Base-by-base conservation (phyloP, 768 basidiomycete genomes). In the Postia placenta region DNA sequence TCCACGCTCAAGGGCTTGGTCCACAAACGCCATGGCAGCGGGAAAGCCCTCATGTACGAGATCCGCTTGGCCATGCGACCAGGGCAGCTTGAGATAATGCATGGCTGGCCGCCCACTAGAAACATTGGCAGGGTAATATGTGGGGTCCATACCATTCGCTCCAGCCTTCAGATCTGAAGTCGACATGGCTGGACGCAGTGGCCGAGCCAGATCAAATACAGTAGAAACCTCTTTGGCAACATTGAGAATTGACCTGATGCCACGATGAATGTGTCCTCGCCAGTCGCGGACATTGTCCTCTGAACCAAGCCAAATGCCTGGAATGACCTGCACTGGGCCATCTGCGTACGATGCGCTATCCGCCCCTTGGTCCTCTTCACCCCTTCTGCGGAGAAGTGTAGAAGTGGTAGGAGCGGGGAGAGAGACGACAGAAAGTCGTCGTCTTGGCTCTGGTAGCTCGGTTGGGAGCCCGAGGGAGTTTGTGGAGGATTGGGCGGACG, bases 31-130 rank as follows among this genome's bases (percentile, higher is more conserved):
- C 80, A 93, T 90, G 4, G 85, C 92, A 6, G 72, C 75, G 44
- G 80, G 79, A 67, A 93, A 92, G 42, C 90, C 91, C 35, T 79
- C 69, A 2, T 80, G 67, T 56, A 92, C 89, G 33, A 95, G 79
- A 64, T 95, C 86, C 48, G 86, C 76, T 67, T 94, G 89, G n/a
- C 92, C 92, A 62, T 95, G 92, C 20, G 90, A 92, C 93, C 92
- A 95, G 45, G 78, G 76, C 23, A 94, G 78, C 65, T 91, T 92
- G 67, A 92, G 83, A 63, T 94, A 93, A 65, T 91, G 81, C 76
- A 92, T 80, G 15, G 74, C 74, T 0, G 91, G 89, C 55, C 88
- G 76, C 47, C 87, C 89, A 42, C 72, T 81, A 28, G 77, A 69
- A 7, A 78, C 60, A 64, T 90, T 79, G 2, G 88, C 73, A 11